Evolutionary conservation across 2,329 filamentous ascomycete species (phyloP), one percentile per base, ranked within the genome.

Genomic region (Penicillium sp.): DNA sequence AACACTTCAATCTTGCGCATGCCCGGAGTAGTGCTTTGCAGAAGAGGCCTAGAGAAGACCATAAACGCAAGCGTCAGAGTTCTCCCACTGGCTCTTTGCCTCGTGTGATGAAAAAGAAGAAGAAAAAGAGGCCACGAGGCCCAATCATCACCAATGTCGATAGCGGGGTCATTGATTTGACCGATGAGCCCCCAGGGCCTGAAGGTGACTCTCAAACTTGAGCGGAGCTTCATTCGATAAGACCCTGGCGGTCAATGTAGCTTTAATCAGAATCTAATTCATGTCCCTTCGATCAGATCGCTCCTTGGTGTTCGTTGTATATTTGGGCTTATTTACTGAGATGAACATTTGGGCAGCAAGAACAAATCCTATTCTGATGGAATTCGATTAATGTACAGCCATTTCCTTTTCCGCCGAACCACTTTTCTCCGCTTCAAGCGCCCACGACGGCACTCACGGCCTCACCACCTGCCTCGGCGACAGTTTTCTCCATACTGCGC

Each of bases 91-190:
- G 11, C 11, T 6, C 13, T n/a, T n/a, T n/a, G 25, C 25, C 10
- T 12, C 4, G 12, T 15, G 30, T 27, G 12, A 5, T 4, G n/a
- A 34, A 34, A 8, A 32, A 29, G 16, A 31, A 51, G 20, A 27
- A 42, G 22, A 32, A 37, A 2, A 31, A 36, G 16, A 30, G 18
- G 6, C 15, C 10, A 14, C 17, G 13, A 12, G 9, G 12, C 9
- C 29, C 31, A 10, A 28, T 39, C 20, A 43, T 46, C 26, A 39
- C 35, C 10, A 42, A 42, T 12, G 10, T 45, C 5, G 43, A 34
- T 2, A 6, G 29, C 13, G 44, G 47, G 25, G 17, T 59, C 12
- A 57, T 62, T 23, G 59, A 62, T 35, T 46, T 60, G 2, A 60
- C 54, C 4, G 42, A 34, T 10, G 51, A 57, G 32, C 30, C 42